Conservation (phyloP, 2,329 filamentous ascomycete genomes). For the Aspergillus tanneri region DNA sequence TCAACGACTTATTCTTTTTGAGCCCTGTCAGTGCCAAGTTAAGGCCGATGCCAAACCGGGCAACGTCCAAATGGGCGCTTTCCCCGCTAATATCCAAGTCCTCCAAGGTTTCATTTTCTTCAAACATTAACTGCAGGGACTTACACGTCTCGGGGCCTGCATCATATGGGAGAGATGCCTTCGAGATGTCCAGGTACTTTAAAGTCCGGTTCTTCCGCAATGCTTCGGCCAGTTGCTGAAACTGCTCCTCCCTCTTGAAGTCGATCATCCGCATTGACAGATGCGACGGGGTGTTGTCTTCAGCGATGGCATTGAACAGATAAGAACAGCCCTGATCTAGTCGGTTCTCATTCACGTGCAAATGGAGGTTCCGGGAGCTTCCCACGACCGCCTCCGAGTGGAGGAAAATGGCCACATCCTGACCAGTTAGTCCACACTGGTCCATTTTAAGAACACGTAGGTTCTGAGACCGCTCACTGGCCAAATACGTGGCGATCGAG, state of each 20-base stretch:
- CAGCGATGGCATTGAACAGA: slow-evolving; percentile 46
- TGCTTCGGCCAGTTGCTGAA: slow-evolving; percentile 62
- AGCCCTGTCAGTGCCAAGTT: slow-evolving; percentile 65
- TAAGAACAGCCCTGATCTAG: slow-evolving; percentile 45
- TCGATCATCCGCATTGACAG: slow-evolving; percentile 68
- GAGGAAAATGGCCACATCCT: slow-evolving; percentile 64
- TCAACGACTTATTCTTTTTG: slow-evolving; percentile 62
- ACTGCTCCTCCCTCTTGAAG: slow-evolving; percentile 64
- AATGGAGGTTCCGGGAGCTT: slow-evolving; percentile 58
- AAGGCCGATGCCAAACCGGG: slow-evolving; percentile 66
- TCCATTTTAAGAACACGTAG: slow-evolving; percentile 64
- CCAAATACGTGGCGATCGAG: slow-evolving; percentile 63
- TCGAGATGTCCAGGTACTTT: slow-evolving; percentile 66
- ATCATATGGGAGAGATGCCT: slow-evolving; percentile 67
- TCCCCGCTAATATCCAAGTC: slow-evolving; percentile 71
- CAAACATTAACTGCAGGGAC: slow-evolving; percentile 62
- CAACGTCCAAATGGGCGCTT: slow-evolving; percentile 68
- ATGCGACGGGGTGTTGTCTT: slow-evolving; percentile 60
- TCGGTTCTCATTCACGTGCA: slow-evolving; percentile 65
- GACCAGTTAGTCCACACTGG: slow-evolving; percentile 64
- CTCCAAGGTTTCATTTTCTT: slow-evolving; percentile 64
- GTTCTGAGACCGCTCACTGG: slow-evolving; percentile 58
- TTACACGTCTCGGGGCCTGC: slow-evolving; percentile 66
- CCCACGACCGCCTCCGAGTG: slow-evolving; percentile 59
- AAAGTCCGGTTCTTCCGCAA: slow-evolving; percentile 63